Conservation (phyloP, 1,284 basidiomycete species). For the Irpex rosettiformis region DNA sequence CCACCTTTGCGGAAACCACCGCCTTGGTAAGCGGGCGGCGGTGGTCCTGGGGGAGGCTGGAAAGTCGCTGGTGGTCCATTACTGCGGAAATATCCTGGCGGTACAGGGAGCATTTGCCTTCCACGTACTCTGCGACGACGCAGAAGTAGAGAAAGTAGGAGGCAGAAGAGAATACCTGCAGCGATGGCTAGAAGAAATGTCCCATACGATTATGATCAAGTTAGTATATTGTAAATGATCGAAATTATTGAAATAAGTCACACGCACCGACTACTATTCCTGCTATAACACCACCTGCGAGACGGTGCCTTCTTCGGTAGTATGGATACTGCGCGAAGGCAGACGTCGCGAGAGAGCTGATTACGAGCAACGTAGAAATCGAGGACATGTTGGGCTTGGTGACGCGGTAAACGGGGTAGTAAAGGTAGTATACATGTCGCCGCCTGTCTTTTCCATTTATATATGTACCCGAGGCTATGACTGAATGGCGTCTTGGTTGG, state of each 20-base stretch:
- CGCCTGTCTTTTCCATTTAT: neutral
- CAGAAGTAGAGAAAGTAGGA: neutral
- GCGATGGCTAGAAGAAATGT: constrained; percentile 9
- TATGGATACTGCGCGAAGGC: constrained; percentile 11
- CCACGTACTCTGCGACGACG: constrained; percentile 9
- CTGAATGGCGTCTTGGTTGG: neutral
- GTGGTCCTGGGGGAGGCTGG: constrained; percentile 3
- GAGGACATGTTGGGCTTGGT: neutral
- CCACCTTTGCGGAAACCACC: neutral
- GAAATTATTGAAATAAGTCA: neutral
- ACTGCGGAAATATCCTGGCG: constrained; percentile 5
- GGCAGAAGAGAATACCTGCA: constrained; percentile 10
- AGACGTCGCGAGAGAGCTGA: neutral
- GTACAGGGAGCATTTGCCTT: constrained; percentile 7
- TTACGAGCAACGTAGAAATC: constrained; percentile 2
- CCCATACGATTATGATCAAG: too few species aligned
- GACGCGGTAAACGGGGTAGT: neutral
- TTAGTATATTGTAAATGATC: too few species aligned
- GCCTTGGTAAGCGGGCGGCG: constrained; percentile 13
- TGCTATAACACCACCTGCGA: constrained; percentile 15
- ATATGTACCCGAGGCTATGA: neutral
- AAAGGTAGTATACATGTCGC: neutral
- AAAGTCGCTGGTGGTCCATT: constrained; percentile 1
- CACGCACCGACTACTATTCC: constrained; percentile 16
- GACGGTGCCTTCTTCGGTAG: constrained; percentile 1